These are phyloP conservation scores for Silene noctiflora DNA, from an alignment of 179 eudicot genomes.

Conservation along the genomic window DNA sequence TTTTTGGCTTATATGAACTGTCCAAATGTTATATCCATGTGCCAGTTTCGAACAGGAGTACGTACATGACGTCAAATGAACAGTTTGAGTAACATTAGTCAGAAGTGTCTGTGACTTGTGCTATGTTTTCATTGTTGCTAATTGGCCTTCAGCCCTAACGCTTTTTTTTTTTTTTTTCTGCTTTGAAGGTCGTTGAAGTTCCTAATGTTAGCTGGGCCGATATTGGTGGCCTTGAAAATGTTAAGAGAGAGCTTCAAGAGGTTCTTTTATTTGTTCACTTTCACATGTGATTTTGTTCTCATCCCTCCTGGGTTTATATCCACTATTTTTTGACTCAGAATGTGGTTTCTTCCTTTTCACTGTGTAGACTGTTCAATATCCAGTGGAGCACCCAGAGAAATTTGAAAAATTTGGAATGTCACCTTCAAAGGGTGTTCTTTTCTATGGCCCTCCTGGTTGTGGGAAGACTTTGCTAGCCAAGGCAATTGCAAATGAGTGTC, in stretches of 20 bases:
- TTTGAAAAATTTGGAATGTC: constrained; percentile 91
- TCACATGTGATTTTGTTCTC: background rate
- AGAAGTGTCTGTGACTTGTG: background rate
- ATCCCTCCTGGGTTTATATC: background rate
- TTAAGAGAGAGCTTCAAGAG: constrained; percentile 88
- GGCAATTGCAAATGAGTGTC: constrained; percentile 87
- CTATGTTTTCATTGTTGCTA: background rate
- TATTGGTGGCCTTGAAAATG: constrained; percentile 84
- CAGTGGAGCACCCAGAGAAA: constrained; percentile 90
- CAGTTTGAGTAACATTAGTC: no score
- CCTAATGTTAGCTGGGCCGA: constrained; percentile 74
- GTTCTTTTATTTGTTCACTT: constrained; percentile 26
- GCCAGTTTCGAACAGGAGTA: no score
- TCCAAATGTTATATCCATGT: no score
- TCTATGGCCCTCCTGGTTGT: constrained; percentile 91
- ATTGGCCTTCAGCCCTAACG: background rate
- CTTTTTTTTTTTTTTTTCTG: background rate
- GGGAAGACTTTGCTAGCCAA: constrained; percentile 81
- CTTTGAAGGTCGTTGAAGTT: constrained; percentile 67
- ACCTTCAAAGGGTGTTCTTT: constrained; percentile 83
- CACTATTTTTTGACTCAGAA: background rate
- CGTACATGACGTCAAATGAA: no score
- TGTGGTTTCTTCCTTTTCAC: background rate
- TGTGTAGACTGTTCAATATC: constrained; percentile 77
- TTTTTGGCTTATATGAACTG: no score